phyloP scores from a whole-genome alignment of 2,329 filamentous ascomycete species.

The Talaromyces albobiverticillius region DNA sequence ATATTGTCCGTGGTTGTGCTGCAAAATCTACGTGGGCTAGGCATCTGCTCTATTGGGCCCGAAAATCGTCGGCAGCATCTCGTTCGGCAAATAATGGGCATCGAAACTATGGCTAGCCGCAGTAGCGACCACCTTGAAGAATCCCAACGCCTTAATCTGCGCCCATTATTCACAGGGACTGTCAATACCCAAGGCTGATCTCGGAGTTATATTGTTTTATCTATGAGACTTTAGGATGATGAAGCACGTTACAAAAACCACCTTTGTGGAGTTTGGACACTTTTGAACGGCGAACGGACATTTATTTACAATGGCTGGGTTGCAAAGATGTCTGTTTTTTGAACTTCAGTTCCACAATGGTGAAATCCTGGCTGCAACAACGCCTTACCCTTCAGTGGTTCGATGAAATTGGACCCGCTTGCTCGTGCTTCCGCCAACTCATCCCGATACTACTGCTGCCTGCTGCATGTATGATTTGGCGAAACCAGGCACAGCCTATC shows the following conservation, averaged over 20 bases:
- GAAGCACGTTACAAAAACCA: neutral
- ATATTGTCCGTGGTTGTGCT: neutral
- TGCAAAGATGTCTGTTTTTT: neutral
- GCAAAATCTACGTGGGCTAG: neutral
- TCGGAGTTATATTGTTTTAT: neutral
- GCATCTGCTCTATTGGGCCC: neutral
- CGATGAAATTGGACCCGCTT: conserved; percentile 10
- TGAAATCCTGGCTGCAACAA: neutral
- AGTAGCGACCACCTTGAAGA: neutral
- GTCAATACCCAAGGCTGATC: neutral
- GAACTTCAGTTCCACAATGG: neutral
- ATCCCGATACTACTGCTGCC: neutral
- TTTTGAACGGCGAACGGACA: neutral
- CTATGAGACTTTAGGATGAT: neutral
- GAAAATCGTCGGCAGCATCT: neutral
- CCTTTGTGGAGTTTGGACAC: neutral
- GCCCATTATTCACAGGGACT: neutral
- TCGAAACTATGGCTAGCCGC: neutral
- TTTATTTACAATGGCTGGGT: too few relatives aligned
- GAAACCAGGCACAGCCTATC: conserved; percentile 1
- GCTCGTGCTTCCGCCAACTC: conserved; percentile 13
- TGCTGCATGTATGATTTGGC: conserved; percentile 10
- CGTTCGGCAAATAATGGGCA: neutral
- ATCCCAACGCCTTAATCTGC: neutral
- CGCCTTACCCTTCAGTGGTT: neutral